Conservation (phyloP, 75 land plant genomes). For the Cryptomeria japonica region DNA sequence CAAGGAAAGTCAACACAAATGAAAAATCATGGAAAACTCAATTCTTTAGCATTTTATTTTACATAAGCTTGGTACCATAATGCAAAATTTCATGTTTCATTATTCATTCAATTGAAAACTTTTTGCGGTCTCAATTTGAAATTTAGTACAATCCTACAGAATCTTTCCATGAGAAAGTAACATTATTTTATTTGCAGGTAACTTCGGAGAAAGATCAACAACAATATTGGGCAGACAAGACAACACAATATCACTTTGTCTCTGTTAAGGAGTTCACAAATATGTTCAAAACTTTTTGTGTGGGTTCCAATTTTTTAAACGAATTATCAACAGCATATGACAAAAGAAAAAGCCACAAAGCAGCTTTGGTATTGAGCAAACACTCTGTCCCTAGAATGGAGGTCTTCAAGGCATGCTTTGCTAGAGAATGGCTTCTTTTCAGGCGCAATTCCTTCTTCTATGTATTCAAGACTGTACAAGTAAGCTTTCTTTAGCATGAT, state of each 20-base stretch:
- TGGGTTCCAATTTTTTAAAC: conserved; percentile 42
- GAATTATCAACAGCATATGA: conserved; percentile 69
- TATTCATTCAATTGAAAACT: background rate
- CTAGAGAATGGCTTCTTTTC: conserved; percentile 19
- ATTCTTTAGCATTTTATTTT: background rate
- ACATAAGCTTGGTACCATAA: background rate
- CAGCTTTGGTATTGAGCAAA: conserved; percentile 60
- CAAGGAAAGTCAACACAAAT: background rate
- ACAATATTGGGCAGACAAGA: conserved; percentile 63
- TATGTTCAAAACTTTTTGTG: conserved; percentile 63
- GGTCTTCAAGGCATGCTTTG: conserved; percentile 26
- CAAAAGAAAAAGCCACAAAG: conserved; percentile 56
- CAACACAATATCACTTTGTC: conserved; percentile 58
- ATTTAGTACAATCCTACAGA: background rate
- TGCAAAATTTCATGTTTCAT: background rate
- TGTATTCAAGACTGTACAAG: conserved; percentile 23
- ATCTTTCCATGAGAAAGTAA: background rate
- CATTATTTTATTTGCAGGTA: conserved; percentile 43
- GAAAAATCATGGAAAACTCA: background rate
- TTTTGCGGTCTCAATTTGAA: background rate
- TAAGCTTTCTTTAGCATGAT: background rate
- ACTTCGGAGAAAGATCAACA: conserved; percentile 88
- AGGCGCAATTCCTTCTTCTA: conserved; percentile 23
- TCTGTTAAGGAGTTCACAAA: conserved; percentile 67
- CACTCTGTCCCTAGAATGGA: conserved; percentile 55